phyloP scores from a whole-genome alignment of 192 early-diverging fungal species.

The Coemansia sp. region DNA sequence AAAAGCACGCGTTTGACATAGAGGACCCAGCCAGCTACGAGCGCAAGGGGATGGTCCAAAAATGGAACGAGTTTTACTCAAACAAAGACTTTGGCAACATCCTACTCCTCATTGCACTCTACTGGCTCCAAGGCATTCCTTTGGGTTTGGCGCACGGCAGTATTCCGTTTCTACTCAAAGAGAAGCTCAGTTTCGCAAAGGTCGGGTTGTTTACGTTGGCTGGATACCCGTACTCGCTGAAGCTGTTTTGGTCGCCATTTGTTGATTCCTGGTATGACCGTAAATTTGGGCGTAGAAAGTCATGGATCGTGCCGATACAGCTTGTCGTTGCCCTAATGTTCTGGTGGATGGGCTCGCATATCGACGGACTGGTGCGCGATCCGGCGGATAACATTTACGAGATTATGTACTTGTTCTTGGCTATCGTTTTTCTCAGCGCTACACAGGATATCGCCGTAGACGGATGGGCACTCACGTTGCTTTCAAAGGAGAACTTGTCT shows the following conservation, averaged over 20 bases:
- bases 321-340: slow-evolving; percentile 79
- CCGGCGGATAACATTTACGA: slow-evolving; percentile 53
- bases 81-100: slow-evolving; percentile 63
- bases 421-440: slow-evolving; percentile 91
- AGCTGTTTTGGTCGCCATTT: slow-evolving; percentile 97
- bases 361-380: slow-evolving; percentile 73
- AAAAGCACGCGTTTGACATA: slow-evolving; percentile 49
- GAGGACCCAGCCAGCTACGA: slow-evolving; percentile 49
- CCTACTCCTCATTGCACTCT: slow-evolving; percentile 56
- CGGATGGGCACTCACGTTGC: slow-evolving; percentile 92
- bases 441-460: slow-evolving; percentile 87
- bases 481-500: slow-evolving; percentile 90
- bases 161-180: slow-evolving; percentile 94
- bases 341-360: slow-evolving; percentile 75
- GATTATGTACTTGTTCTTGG: slow-evolving; percentile 79
- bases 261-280: slow-evolving; percentile 90
- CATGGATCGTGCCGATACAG: slow-evolving; percentile 99
- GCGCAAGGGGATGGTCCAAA: slow-evolving; percentile 4
- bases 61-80: slow-evolving; percentile 41
- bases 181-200: slow-evolving; percentile 88
- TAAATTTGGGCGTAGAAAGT: slow-evolving; percentile 87
- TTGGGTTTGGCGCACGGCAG: slow-evolving; percentile 89
- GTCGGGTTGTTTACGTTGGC: slow-evolving; percentile 94
- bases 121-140: slow-evolving; percentile 95
- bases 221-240: slow-evolving; percentile 96